Conservation (phyloP, 352 stramenopile species). For the Phytophthora capsici region DNA sequence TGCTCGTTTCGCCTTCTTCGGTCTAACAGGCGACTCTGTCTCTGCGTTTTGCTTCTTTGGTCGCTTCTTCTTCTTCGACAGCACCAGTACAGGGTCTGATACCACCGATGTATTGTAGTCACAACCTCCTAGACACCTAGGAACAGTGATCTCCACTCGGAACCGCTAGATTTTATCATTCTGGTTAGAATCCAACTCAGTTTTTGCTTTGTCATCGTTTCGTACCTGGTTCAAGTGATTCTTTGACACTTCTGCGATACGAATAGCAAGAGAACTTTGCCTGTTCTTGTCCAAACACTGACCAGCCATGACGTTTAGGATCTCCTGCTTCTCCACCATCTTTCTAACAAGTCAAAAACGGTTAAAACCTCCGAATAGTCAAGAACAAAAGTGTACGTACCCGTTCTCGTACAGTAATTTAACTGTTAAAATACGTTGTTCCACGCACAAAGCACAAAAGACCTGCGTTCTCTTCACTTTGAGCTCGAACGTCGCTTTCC, state of each 20-base stretch:
- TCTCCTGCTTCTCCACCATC: slow-evolving; percentile 77
- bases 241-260: slow-evolving; percentile 85
- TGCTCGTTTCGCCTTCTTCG: slow-evolving; percentile 56
- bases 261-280: slow-evolving; percentile 58
- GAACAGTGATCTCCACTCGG: slow-evolving; percentile 60
- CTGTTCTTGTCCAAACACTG: slow-evolving; percentile 69
- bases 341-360: slow-evolving; percentile 43
- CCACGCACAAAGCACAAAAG: slow-evolving; percentile 50
- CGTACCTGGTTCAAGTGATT: slow-evolving; percentile 84
- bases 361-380: slow-evolving; percentile 2
- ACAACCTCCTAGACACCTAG: slow-evolving; percentile 41
- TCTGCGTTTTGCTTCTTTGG: slow-evolving; percentile 57
- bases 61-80: slow-evolving; percentile 85
- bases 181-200: neutral
- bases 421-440: slow-evolving; percentile 63
- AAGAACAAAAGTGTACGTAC: slow-evolving; percentile 12
- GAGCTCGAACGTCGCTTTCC: slow-evolving; percentile 76
- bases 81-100: slow-evolving; percentile 59
- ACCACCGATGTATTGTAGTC: slow-evolving; percentile 35
- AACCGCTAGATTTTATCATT: slow-evolving; percentile 34
- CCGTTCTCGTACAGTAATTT: slow-evolving; percentile 79
- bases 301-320: slow-evolving; percentile 63
- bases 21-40: slow-evolving; percentile 33
- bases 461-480: slow-evolving; percentile 37
- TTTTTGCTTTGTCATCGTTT: neutral